These are phyloP conservation scores for Amanita jacksonii DNA, from an alignment of 768 basidiomycete species.

Conservation along the genomic window DNA sequence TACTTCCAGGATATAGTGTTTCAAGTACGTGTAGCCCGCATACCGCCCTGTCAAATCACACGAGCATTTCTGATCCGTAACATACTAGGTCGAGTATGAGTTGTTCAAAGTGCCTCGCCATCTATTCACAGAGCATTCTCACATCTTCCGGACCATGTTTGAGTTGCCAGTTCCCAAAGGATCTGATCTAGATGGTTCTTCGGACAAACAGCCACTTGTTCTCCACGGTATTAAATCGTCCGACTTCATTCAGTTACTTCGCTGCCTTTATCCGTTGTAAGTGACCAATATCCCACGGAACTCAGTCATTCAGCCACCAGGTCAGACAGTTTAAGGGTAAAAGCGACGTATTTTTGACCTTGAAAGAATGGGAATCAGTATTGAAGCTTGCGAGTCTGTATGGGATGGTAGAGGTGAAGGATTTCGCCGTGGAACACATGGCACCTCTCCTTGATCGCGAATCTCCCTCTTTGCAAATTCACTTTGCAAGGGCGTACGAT, in stretches of 20 bases:
- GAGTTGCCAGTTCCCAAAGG: conserved; percentile 11
- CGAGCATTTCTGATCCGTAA: not conserved
- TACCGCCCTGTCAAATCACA: not conserved
- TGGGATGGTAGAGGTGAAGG: conserved; percentile 22
- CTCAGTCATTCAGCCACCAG: no score
- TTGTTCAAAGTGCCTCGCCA: conserved; percentile 20
- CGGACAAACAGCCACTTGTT: conserved; percentile 18
- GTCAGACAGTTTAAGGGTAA: conserved; percentile 28
- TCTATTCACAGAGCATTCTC: conserved; percentile 17
- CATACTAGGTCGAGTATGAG: conserved; percentile 18
- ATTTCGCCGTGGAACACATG: conserved; percentile 20
- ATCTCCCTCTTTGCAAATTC: conserved; percentile 20
- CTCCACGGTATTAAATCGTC: conserved; percentile 15
- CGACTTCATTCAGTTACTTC: conserved; percentile 19
- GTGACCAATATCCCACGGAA: no score
- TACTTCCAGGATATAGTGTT: conserved; percentile 2
- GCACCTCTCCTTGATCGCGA: conserved; percentile 7
- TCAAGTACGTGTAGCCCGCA: not conserved
- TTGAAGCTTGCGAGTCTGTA: conserved; percentile 32
- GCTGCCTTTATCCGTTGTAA: conserved; percentile 23
- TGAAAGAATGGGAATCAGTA: conserved; percentile 26
- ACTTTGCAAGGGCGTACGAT: conserved; percentile 22
- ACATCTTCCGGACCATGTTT: conserved; percentile 19
- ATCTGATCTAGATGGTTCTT: conserved; percentile 15
- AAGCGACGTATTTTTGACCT: not conserved